Evolutionary conservation across 2,329 filamentous ascomycete genomes (phyloP).

Genomic region (Ilyonectria mors-panacis): DNA sequence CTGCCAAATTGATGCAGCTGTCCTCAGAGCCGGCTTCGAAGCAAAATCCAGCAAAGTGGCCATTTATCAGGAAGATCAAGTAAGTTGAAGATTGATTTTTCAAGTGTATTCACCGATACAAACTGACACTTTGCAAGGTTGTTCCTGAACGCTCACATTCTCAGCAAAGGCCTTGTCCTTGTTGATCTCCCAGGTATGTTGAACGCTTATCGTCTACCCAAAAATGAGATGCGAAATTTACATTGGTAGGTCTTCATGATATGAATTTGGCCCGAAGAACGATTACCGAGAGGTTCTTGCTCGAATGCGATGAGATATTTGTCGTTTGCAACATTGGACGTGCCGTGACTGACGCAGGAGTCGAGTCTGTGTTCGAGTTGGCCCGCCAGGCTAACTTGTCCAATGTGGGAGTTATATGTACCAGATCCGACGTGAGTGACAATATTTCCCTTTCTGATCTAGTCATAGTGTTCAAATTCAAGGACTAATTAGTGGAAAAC

Average conservation of each 20-base stretch:
- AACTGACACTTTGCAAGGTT: slow-evolving; percentile 56
- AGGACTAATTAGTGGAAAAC: background rate
- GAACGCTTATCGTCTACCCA: too few relatives aligned
- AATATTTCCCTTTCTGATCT: rapidly evolving
- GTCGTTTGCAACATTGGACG: slow-evolving; percentile 59
- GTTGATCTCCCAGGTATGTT: slow-evolving; percentile 63
- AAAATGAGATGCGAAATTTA: background rate
- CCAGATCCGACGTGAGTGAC: slow-evolving; percentile 56
- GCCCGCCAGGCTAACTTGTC: slow-evolving; percentile 54
- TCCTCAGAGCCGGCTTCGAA: slow-evolving; percentile 53
- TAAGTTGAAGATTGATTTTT: slow-evolving; percentile 36
- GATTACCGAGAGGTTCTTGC: slow-evolving; percentile 62
- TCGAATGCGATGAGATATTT: slow-evolving; percentile 63
- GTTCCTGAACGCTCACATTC: slow-evolving; percentile 59
- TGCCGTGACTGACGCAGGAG: slow-evolving; percentile 58
- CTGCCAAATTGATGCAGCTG: slow-evolving; percentile 52
- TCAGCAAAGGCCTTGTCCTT: slow-evolving; percentile 63
- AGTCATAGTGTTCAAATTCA: background rate
- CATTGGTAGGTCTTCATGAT: slow-evolving; percentile 60
- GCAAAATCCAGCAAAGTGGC: slow-evolving; percentile 54
- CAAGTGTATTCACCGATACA: background rate
- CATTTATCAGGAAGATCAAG: slow-evolving; percentile 62
- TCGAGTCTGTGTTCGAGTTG: slow-evolving; percentile 58
- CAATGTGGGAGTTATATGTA: slow-evolving; percentile 62
- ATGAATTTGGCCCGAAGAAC: slow-evolving; percentile 59